Base-by-base conservation (phyloP, 805 yeast species). In the Metschnikowia aberdeeniae region DNA sequence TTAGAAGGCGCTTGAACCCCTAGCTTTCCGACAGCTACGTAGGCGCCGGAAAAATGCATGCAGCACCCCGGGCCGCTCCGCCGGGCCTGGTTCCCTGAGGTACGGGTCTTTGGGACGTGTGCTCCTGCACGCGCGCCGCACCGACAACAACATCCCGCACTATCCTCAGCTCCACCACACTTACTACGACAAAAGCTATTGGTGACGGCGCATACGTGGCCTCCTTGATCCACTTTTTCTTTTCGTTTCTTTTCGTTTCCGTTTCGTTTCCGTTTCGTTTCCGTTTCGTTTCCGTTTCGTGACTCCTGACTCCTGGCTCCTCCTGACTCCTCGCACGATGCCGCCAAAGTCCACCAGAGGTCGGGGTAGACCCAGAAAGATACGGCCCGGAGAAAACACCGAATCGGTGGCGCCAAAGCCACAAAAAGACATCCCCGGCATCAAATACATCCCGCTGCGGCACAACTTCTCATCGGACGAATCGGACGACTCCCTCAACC, bases 391-490 rank as follows among this genome's bases (percentile, higher is more conserved):
- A 22, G 14, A 11, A 27, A 14, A 9, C 19, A 19, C 7, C 28
- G 19, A 30, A 20, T 3, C 13, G 6, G 41, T 29, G 13, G 14
- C 32, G 14, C 14, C 32, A 29, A 20, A 3, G 28, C 29, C 29
- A 7, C 35, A 14, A n/a, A 13, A 10, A 6, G 20, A 6, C 29
- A 28, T 39, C 5, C 42, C 42, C 11, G 42, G 42, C n/a, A 39
- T 39, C 35, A 39, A 39, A 11, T 14, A 39, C 22, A 12, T 24
- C 29, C 28, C 34, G 11, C 42, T 39, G 42, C 42, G 42, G 29
- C 36, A 31, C 31, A 45, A 42, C 32, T 45, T 42, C 17, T 49
- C 44, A 30, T 41, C 54, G 14, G 53, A 49, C 19, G 50, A 43
- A 14, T 29, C 45, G 1, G 39, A 27, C 30, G 39, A 37, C 31